Base-by-base conservation (phyloP, 371 early-diverging fungal genomes). In the Amoeboaphelidium occidentale region DNA sequence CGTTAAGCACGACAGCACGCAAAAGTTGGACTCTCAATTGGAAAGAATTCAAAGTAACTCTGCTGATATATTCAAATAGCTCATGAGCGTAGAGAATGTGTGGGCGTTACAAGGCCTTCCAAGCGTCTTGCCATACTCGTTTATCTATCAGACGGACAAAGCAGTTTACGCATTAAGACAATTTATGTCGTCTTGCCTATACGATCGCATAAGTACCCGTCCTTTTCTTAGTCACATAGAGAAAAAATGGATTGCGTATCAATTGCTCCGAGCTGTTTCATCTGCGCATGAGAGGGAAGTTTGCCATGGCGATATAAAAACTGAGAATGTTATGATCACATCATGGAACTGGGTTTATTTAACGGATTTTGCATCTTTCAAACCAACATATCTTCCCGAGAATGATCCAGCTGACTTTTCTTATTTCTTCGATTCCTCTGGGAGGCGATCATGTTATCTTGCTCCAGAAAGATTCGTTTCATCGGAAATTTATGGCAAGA, bases 341-440 rank as follows among this genome's bases (percentile, higher is more conserved):
- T 78, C 78, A 27, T 93, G 91, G 91, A 87, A 87, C 55, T 81
- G 88, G 89, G 80, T 70, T 2, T 86, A 76, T 48, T 53, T 91
- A 10, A 72, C 76, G 1, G 94, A 93, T 55, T 87, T 84, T 63
- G 83, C 88, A 44, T 69, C 73, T 3, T 87, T 74, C 62, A 93
- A 93, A 54, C 94, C 94, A 2, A 75, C 79, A 2, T 81, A 73
- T 55, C 56, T 93, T 25, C 94, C 94, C 0, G 87, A 85, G 57
- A 32, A 17, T 43, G 2, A 27, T 2, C 42, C 2, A 3, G 17
- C 2, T n/a, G 32, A 12, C 25, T 51, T 12, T 25, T 51, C 32
- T 32, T 51, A 23, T 46, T 47, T 83, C 59, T 93, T 89, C 57
- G 94, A 93, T 59, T 78, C 82, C 12, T 78, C 86, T 0, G 66